phyloP scores from a whole-genome alignment of 106 monocot genomes.

The Posidonia australis region DNA sequence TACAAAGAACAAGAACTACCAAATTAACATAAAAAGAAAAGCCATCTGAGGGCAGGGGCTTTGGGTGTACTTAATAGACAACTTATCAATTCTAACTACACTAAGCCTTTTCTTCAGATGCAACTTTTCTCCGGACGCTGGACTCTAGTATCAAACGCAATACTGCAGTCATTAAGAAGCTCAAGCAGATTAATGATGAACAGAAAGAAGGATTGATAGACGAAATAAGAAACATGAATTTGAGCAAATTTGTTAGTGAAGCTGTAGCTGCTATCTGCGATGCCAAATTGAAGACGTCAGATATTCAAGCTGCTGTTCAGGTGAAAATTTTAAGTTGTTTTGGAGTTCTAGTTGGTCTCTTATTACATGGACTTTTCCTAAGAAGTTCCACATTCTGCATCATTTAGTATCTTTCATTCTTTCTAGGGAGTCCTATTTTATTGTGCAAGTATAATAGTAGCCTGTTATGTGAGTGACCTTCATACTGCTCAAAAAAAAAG shows the following conservation, averaged over 20 bases:
- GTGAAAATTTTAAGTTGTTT: constrained; percentile 15
- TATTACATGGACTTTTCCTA: too few species aligned
- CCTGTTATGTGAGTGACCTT: too few species aligned
- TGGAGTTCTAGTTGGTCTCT: too few species aligned
- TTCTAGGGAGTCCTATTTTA: too few species aligned
- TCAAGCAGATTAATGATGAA: constrained; percentile 89
- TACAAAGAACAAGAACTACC: too few species aligned
- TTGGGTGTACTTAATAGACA: too few species aligned
- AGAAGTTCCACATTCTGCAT: too few species aligned
- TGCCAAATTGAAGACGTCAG: constrained; percentile 76
- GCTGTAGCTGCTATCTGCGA: constrained; percentile 92
- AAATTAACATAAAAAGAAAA: too few species aligned
- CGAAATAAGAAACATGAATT: constrained; percentile 81
- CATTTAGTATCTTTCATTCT: too few species aligned
- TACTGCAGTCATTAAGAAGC: constrained; percentile 88
- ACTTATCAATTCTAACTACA: not conserved
- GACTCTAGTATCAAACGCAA: constrained; percentile 93
- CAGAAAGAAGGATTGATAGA: constrained; percentile 78
- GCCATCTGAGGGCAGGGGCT: too few species aligned
- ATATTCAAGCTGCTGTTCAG: constrained; percentile 97
- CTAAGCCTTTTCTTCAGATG: constrained; percentile 39
- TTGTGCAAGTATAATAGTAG: too few species aligned
- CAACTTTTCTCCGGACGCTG: constrained; percentile 68
- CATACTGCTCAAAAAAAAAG: too few species aligned
- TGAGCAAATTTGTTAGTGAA: constrained; percentile 99